Percentiles rank a stretch among this genome's conserved stretches.
Conservation (phyloP, 192 early-diverging fungal genomes). For the Blastocladiella britannica region DNA sequence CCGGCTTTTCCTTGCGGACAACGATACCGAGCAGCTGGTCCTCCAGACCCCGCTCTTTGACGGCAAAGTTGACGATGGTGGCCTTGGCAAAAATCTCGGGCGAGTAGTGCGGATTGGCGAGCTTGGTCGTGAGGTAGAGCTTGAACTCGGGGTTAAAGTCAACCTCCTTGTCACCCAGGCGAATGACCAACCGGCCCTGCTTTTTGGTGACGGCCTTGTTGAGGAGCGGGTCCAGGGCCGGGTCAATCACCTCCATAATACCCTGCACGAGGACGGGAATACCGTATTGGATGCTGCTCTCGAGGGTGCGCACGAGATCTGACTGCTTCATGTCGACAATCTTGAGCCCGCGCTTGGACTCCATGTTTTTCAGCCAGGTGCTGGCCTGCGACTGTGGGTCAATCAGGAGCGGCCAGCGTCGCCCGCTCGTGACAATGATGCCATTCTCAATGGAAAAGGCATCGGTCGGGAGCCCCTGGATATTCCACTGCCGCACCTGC, state of each 20-base stretch:
- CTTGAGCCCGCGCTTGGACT: conserved; percentile 65
- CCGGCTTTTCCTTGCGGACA: conserved; percentile 81
- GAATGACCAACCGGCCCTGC: conserved; percentile 83
- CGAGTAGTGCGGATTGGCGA: conserved; percentile 78
- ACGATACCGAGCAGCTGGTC: conserved; percentile 92
- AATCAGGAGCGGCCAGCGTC: conserved; percentile 90
- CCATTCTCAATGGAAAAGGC: conserved; percentile 94
- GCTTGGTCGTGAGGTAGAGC: conserved; percentile 79
- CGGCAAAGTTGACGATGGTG: conserved; percentile 98
- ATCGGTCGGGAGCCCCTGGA: conserved; percentile 61
- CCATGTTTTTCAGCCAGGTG: conserved; percentile 65
- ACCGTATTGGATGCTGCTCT: conserved; percentile 93
- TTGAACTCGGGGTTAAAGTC: conserved; percentile 97
- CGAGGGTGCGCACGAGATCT: conserved; percentile 86
- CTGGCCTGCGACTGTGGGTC: conserved; percentile 94
- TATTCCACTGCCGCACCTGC: conserved; percentile 75
- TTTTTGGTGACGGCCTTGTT: conserved; percentile 90
- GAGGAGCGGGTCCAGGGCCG: conserved; percentile 89
- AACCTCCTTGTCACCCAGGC: conserved; percentile 90
- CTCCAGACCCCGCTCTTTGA: conserved; percentile 85
- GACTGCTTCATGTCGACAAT: conserved; percentile 93
- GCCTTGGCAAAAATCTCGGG: conserved; percentile 92
- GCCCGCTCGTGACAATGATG: conserved; percentile 82
- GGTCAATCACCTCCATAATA: conserved; percentile 78
- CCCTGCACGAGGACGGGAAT: conserved; percentile 92